Evolutionary conservation across 257 asterid genomes (phyloP).

Genomic region (Perilla frutescens): DNA sequence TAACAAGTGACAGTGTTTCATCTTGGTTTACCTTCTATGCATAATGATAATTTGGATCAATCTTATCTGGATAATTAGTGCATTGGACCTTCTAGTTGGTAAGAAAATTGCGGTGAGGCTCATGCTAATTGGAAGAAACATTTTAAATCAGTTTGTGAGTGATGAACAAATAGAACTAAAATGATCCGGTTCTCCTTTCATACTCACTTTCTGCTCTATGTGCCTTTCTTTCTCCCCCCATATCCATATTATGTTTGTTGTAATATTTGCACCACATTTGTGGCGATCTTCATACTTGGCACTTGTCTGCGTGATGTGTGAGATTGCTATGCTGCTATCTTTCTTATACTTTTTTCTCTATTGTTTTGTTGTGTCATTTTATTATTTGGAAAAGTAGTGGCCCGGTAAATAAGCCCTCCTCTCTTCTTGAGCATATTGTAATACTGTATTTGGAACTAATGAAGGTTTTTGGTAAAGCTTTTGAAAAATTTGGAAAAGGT

Average conservation of each 20-base stretch:
- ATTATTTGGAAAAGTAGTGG: slow-evolving; percentile 9
- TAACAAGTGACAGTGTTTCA: too few species aligned
- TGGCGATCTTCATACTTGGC: slow-evolving; percentile 1
- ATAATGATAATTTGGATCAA: slow-evolving; percentile 2
- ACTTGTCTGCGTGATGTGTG: slow-evolving; percentile 18
- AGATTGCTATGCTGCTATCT: slow-evolving; percentile 22
- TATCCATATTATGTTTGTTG: neutral
- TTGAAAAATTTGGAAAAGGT: slow-evolving; percentile 77
- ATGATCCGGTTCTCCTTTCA: neutral
- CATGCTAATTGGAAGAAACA: slow-evolving; percentile 1
- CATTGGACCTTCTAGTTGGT: slow-evolving; percentile 10
- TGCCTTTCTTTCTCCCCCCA: neutral
- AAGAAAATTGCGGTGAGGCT: neutral
- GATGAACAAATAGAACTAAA: slow-evolving; percentile 10
- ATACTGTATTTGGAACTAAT: slow-evolving; percentile 31
- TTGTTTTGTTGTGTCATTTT: neutral
- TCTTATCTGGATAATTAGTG: neutral
- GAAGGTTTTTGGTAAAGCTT: slow-evolving; percentile 91
- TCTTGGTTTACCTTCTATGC: neutral
- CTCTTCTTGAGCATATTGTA: slow-evolving; percentile 19
- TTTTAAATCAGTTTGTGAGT: neutral
- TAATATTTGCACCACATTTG: slow-evolving; percentile 9
- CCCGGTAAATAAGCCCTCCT: neutral
- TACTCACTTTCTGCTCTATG: neutral
- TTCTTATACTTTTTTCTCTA: neutral